A percentile compares a stretch with the other conserved stretches of the same genome.
Conservation (phyloP, 1,139 yeast species). For the Ashbya aceris region DNA sequence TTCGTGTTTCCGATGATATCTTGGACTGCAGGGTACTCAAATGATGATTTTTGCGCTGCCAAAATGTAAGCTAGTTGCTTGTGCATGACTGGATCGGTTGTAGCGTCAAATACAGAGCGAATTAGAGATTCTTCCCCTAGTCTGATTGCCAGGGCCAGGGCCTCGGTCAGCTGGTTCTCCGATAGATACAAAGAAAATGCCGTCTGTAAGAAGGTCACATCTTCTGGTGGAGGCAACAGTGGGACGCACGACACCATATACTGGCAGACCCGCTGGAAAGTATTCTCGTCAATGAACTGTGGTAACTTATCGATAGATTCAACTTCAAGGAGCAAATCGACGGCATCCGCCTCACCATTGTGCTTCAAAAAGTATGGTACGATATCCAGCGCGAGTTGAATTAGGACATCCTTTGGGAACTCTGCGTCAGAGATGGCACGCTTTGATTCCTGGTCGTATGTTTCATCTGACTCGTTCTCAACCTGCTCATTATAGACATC, state of each 20-base stretch:
- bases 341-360: conserved; percentile 98
- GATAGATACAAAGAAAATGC: conserved; percentile 82
- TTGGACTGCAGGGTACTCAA: conserved; percentile 72
- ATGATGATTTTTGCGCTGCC: conserved; percentile 79
- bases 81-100: conserved; percentile 63
- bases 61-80: conserved; percentile 87
- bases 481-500: conserved; percentile 62
- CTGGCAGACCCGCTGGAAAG: conserved; percentile 81
- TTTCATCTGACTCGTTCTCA: conserved; percentile 42
- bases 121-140: conserved; percentile 76
- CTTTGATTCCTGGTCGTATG: conserved; percentile 12
- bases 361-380: conserved; percentile 88
- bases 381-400: conserved; percentile 62
- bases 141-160: conserved; percentile 79
- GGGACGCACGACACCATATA: conserved; percentile 96
- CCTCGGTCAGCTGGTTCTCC: conserved; percentile 79
- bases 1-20: conserved; percentile 77
- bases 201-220: conserved; percentile 72
- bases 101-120: conserved; percentile 65
- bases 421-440: conserved; percentile 12
- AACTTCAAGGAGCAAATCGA: conserved; percentile 80
- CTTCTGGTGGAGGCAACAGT: conserved; percentile 91
- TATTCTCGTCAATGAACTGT: conserved; percentile 74
- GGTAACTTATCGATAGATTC: conserved; percentile 80
- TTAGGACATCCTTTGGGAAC: conserved; percentile 37